Evolutionary conservation across 2,329 filamentous ascomycete genomes (phyloP).

Genomic region (Diplodia scrobiculata): DNA sequence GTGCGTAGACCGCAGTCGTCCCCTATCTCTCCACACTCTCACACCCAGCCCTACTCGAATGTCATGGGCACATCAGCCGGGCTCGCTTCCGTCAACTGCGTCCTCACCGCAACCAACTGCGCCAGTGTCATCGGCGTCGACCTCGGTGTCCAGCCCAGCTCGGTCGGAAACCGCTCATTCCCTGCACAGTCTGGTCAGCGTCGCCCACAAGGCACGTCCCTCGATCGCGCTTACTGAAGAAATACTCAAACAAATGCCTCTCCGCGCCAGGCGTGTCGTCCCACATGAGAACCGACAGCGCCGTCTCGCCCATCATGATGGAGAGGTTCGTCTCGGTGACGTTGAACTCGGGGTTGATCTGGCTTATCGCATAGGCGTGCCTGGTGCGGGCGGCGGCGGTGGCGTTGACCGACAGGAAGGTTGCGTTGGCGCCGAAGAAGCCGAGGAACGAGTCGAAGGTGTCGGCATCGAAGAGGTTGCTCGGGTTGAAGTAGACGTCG

Average conservation of each 20-base stretch:
- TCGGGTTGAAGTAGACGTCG: not conserved
- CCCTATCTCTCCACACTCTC: no score
- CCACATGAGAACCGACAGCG: not conserved
- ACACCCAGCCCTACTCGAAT: no score
- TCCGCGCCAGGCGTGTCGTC: not conserved
- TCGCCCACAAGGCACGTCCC: no score
- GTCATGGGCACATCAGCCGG: no score
- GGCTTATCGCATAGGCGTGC: not conserved
- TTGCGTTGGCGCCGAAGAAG: not conserved
- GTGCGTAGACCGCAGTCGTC: no score
- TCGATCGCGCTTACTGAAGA: not conserved
- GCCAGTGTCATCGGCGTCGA: not conserved
- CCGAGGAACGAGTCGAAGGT: not conserved
- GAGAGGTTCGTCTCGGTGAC: not conserved
- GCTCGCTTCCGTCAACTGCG: no score
- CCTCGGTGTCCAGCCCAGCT: not conserved
- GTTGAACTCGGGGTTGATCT: not conserved
- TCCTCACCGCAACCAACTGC: no score
- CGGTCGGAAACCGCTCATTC: not conserved
- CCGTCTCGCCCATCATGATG: no score
- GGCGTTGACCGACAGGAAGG: not conserved
- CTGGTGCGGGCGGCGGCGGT: not conserved
- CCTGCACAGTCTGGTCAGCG: not conserved
- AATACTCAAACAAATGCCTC: not conserved
- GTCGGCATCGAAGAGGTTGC: not conserved